These are phyloP conservation scores for Colletotrichum filicis DNA, from an alignment of 2,329 filamentous ascomycete genomes.

Conservation along the genomic window DNA sequence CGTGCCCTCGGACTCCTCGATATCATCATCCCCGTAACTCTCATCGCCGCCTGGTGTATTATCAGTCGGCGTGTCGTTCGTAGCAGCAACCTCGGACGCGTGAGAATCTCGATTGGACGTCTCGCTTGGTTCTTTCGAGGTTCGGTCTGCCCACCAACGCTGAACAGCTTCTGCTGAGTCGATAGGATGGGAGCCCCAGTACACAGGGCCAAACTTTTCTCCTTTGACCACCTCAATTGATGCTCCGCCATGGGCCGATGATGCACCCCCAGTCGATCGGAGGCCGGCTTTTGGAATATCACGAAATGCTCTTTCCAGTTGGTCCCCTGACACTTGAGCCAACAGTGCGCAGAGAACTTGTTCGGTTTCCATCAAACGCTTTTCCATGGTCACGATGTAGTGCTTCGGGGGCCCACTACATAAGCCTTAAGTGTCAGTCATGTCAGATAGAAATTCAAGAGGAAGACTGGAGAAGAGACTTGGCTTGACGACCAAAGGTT, in stretches of 20 bases:
- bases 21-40: neutral
- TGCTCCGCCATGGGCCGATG: neutral
- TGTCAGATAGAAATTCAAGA: neutral
- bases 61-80: neutral
- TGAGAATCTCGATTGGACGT: neutral
- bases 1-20: neutral
- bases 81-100: neutral
- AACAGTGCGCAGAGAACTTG: constrained; percentile 14
- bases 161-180: neutral
- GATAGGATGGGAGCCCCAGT: constrained; percentile 28
- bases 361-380: constrained; percentile 25
- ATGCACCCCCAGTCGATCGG: neutral
- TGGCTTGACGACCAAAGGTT: neutral
- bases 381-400: constrained; percentile 26
- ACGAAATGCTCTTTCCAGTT: constrained; percentile 3
- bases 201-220: constrained; percentile 7
- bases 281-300: neutral
- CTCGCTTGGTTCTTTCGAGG: neutral
- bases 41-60: neutral
- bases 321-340: constrained; percentile 1
- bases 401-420: constrained; percentile 30
- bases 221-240: neutral
- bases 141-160: constrained; percentile 7
- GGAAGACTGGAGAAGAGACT: too few species aligned
- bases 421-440: neutral